Evolutionary conservation across 192 early-diverging fungal species (phyloP), one percentile per base, ranked within the genome.

Genomic region (Gamsiella multidivaricata): DNA sequence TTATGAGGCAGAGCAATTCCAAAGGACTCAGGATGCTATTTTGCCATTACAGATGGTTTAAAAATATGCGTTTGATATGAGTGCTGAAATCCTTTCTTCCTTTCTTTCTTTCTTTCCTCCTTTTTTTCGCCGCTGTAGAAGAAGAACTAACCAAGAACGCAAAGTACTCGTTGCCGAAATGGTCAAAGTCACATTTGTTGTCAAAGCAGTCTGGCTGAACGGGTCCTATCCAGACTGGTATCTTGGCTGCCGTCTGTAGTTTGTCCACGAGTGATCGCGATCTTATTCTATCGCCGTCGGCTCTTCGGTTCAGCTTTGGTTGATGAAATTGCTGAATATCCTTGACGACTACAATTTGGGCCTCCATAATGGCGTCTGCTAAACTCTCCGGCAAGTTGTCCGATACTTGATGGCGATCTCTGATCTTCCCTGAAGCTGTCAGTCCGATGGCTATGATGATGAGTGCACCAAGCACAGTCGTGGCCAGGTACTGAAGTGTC

Each of bases 61-160:
- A n/a, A n/a, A n/a, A n/a, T n/a, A n/a, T n/a, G n/a, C n/a, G n/a
- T n/a, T n/a, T n/a, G n/a, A n/a, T n/a, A n/a, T n/a, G n/a, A n/a
- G n/a, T n/a, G n/a, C n/a, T n/a, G n/a, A n/a, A n/a, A n/a, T n/a
- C n/a, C n/a, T n/a, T n/a, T n/a, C n/a, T n/a, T n/a, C n/a, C n/a
- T n/a, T n/a, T n/a, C n/a, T n/a, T n/a, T n/a, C n/a, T n/a, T n/a
- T n/a, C n/a, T n/a, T n/a, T n/a, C n/a, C n/a, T n/a, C n/a, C n/a
- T n/a, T n/a, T n/a, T n/a, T n/a, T n/a, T n/a, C n/a, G n/a, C n/a
- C n/a, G n/a, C n/a, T n/a, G n/a, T n/a, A n/a, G n/a, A n/a, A n/a
- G n/a, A n/a, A n/a, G n/a, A 33, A 34, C 45, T 59, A 32, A 65
- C 70, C 63, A 75, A 45, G 43, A 75, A 75, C 3, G 72, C 72